Evolutionary conservation across 2,329 filamentous ascomycete genomes (phyloP), one percentile per base, ranked within the genome.

Genomic region (Fusarium globosum): DNA sequence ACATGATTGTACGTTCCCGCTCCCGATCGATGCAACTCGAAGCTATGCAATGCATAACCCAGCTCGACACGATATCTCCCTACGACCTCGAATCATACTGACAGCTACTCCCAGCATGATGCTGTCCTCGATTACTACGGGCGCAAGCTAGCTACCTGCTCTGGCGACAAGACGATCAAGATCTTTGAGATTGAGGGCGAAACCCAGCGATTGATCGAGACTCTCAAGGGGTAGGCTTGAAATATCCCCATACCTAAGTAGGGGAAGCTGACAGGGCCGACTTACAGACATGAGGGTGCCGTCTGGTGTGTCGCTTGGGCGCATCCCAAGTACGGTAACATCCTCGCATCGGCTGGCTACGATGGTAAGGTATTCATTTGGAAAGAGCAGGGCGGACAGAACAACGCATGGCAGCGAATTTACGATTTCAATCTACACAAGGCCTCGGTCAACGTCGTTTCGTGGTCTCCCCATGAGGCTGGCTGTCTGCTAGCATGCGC

Each of bases 301-400:
- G 96, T 99, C 67, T 99, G 96, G 96, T 97, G 94, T 82, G 94
- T 98, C 67, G 93, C 95, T 78, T 99, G 96, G 96, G 95, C 96
- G 55, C 96, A 99, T 81, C 96, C 96, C 72, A 98, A 99, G 83
- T 98, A 97, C 84, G 96, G 96, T 86, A 98, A 96, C 82, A 98
- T 99, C 81, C 92, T 99, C 69, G 96, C 96, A 63, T 97, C 94
- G 71, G 94, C 95, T 58, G 94, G 94, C 75, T 99, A 98, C 86
- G 96, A 99, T 84, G 96, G 96, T 84, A 97, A 97, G 84, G 96
- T 99, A 75, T 91, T 98, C 83, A 97, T 99, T 88, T 99, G 96
- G 95, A 94, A 95, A 82, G 96, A 99, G 85, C 92, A 95, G 82
- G 80, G 80, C n/a, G 75, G 77, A 61, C 81, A 82, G 74, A 86